A percentile compares a stretch with the other conserved stretches of the same genome.
Evolutionary conservation across 306 rosid species (phyloP).

Genomic region (Cicer arietinum): DNA sequence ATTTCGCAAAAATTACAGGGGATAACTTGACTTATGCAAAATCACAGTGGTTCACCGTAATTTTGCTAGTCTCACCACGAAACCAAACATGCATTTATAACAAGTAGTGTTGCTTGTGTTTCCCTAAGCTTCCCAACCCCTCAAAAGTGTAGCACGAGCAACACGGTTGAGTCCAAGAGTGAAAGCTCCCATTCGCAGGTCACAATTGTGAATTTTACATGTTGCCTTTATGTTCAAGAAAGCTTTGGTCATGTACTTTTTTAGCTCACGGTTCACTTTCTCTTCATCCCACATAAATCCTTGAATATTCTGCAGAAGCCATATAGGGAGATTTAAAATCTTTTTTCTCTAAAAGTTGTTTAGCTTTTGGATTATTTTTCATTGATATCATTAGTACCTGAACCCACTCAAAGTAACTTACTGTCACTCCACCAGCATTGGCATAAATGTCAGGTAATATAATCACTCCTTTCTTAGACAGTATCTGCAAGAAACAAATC

Average conservation of each 20-base stretch:
- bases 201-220: slow-evolving; percentile 65
- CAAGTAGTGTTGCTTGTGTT: not conserved
- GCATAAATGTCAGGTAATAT: slow-evolving; percentile 69
- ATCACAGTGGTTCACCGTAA: too few relatives aligned
- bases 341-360: not conserved
- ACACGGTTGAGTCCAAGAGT: slow-evolving; percentile 70
- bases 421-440: slow-evolving; percentile 72
- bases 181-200: slow-evolving; percentile 76
- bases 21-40: too few relatives aligned
- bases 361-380: not conserved
- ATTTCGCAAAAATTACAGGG: too few relatives aligned
- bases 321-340: not conserved
- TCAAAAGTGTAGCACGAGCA: slow-evolving; percentile 66
- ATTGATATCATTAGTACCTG: slow-evolving; percentile 54
- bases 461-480: slow-evolving; percentile 63
- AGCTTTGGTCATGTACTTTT: slow-evolving; percentile 63
- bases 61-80: too few relatives aligned
- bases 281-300: slow-evolving; percentile 83
- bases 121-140: slow-evolving; percentile 71
- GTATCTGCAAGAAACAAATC: slow-evolving; percentile 49
- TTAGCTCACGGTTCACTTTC: slow-evolving; percentile 61
- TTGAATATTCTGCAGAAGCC: slow-evolving; percentile 66
- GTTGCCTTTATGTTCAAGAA: slow-evolving; percentile 61
- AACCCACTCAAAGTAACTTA: slow-evolving; percentile 84
- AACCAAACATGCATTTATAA: too few relatives aligned